Evolutionary conservation across 805 yeast genomes (phyloP).

Genomic region (Myxozyma vanderwaltii): DNA sequence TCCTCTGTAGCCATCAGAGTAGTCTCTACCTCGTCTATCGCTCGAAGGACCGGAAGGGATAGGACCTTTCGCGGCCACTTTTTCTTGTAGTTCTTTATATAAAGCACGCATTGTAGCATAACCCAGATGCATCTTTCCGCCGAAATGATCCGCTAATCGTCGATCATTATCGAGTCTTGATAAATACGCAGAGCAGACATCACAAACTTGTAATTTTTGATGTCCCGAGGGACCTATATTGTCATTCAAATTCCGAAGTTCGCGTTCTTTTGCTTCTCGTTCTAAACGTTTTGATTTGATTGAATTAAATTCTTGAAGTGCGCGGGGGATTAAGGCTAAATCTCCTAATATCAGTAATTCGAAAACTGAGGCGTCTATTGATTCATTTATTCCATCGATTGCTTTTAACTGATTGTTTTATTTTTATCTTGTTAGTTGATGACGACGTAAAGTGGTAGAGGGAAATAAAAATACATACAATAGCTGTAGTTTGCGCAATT

Average conservation of each 20-base stretch:
- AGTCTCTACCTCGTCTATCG: constrained; percentile 4
- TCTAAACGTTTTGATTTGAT: constrained; percentile 41
- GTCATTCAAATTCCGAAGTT: constrained; percentile 63
- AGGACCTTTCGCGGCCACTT: background rate
- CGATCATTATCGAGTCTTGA: constrained; percentile 85
- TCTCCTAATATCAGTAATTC: constrained; percentile 33
- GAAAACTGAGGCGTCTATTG: constrained; percentile 26
- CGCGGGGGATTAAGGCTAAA: constrained; percentile 40
- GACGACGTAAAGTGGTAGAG: background rate
- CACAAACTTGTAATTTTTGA: constrained; percentile 88
- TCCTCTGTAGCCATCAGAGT: constrained; percentile 4
- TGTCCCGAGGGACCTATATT: constrained; percentile 82
- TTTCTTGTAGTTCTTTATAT: constrained; percentile 26
- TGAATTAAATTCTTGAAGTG: constrained; percentile 39
- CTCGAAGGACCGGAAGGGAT: background rate
- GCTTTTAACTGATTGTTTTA: constrained; percentile 32
- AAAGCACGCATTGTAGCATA: constrained; percentile 68
- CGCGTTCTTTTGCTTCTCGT: constrained; percentile 56
- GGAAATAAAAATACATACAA: constrained; percentile 34
- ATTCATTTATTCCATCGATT: constrained; percentile 31
- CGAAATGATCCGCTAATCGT: constrained; percentile 84
- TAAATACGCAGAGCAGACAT: constrained; percentile 84
- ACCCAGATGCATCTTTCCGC: constrained; percentile 81
- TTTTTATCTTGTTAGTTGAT: too few species aligned
- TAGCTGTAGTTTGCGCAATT: constrained; percentile 48